Conservation (phyloP, 1,284 basidiomycete genomes). For the Puccinia novopanici region DNA sequence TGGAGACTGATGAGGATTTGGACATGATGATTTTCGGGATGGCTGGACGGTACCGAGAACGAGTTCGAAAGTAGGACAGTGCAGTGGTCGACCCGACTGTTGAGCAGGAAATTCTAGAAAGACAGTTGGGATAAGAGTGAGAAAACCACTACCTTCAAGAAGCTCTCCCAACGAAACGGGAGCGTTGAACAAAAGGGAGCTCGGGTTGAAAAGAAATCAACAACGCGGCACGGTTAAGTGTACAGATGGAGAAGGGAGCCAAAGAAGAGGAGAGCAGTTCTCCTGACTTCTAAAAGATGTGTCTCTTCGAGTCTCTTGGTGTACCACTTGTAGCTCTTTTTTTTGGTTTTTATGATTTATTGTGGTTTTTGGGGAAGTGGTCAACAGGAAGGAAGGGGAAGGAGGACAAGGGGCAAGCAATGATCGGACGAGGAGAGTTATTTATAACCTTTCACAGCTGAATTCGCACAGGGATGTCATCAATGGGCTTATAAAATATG, state of each 20-base stretch:
- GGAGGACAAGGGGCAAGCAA: not conserved
- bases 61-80: not conserved
- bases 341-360: too few relatives aligned
- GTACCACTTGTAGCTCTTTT: too few relatives aligned
- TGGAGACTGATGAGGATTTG: not conserved
- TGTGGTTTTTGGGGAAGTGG: too few relatives aligned
- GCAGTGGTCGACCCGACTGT: not conserved
- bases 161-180: too few relatives aligned
- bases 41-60: not conserved
- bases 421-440: not conserved
- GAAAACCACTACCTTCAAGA: too few relatives aligned
- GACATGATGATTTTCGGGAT: not conserved
- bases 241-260: not conserved
- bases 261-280: not conserved
- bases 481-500: not conserved
- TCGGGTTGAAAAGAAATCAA: not conserved
- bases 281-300: too few relatives aligned
- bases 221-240: not conserved
- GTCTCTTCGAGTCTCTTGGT: too few relatives aligned
- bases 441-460: slow-evolving; percentile 10
- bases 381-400: too few relatives aligned
- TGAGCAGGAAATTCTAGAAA: not conserved
- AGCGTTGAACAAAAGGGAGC: too few relatives aligned
- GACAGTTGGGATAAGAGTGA: not conserved
- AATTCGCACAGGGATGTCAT: not conserved